Evolutionary conservation across 2,329 filamentous ascomycete species (phyloP).

Genomic region (Monosporascus ibericus): DNA sequence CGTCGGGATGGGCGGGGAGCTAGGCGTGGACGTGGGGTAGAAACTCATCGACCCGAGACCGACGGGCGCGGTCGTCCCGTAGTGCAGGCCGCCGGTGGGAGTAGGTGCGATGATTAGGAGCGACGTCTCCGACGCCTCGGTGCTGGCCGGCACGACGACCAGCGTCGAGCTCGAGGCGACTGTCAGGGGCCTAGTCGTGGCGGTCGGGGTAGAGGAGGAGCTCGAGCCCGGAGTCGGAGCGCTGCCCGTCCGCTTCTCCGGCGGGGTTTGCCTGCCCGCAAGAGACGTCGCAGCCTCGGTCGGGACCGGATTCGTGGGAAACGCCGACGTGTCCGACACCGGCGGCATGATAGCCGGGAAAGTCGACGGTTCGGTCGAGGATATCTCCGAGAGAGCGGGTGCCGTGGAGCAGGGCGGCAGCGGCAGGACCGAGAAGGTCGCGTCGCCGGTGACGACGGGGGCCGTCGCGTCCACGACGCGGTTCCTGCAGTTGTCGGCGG

Average conservation of each 20-base stretch:
- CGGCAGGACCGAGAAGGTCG: neutral
- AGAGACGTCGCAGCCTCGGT: neutral
- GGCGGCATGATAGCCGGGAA: neutral
- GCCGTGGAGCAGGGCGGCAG: neutral
- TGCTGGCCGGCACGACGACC: neutral
- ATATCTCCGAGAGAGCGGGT: too few species aligned
- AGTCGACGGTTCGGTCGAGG: neutral
- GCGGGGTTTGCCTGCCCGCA: neutral
- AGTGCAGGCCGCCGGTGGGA: neutral
- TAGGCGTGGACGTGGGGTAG: neutral
- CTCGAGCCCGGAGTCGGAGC: neutral
- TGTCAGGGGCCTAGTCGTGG: neutral
- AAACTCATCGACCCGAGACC: neutral
- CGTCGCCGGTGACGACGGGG: neutral
- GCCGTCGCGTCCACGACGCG: neutral
- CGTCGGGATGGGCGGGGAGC: neutral
- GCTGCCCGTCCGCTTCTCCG: neutral
- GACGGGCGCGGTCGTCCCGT: neutral
- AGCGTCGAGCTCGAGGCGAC: neutral
- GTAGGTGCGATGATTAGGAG: neutral
- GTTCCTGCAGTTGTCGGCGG: neutral
- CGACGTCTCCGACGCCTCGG: neutral
- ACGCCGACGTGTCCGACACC: neutral
- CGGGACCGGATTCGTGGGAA: neutral
- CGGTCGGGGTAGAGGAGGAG: neutral